A percentile compares a stretch with the other conserved stretches of the same genome.
Evolutionary conservation across 2,329 filamentous ascomycete genomes (phyloP).

Genomic region (Alternaria infectoria): DNA sequence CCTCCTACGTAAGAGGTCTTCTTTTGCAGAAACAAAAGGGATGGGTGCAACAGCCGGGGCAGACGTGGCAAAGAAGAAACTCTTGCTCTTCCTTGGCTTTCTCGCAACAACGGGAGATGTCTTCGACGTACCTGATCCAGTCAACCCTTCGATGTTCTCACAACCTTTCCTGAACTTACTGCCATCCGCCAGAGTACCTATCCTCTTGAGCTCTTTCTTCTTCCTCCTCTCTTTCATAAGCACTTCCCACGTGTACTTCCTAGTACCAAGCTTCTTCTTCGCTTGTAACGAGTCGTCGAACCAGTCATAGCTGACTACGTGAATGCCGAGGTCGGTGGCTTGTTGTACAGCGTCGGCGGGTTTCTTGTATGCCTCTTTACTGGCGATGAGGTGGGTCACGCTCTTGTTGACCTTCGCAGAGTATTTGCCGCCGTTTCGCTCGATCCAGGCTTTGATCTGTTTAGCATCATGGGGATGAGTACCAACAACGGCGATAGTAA

Average conservation of each 20-base stretch:
- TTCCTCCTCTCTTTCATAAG: conserved; percentile 40
- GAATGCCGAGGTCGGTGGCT: conserved; percentile 24
- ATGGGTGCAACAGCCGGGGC: not conserved
- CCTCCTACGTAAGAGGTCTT: conserved; percentile 29
- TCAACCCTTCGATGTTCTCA: conserved; percentile 36
- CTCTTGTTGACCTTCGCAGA: conserved; percentile 56
- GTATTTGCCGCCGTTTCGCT: conserved; percentile 66
- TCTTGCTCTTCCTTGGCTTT: conserved; percentile 21
- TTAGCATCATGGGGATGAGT: conserved; percentile 57
- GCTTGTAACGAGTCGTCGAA: conserved; percentile 57
- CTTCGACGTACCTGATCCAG: conserved; percentile 48
- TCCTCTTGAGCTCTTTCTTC: conserved; percentile 34
- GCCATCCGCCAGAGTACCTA: conserved; percentile 36
- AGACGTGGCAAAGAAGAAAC: conserved; percentile 31
- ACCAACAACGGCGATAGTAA: conserved; percentile 65
- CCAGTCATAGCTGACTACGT: conserved; percentile 54
- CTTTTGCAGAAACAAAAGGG: conserved; percentile 24
- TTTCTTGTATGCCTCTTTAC: conserved; percentile 65
- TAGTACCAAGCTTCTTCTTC: conserved; percentile 40
- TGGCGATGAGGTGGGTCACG: conserved; percentile 77
- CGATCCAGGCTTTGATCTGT: conserved; percentile 71
- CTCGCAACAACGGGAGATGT: conserved; percentile 10
- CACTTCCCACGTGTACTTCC: conserved; percentile 42
- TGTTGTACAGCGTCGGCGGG: conserved; percentile 43
- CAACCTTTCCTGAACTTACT: conserved; percentile 42